Base-by-base conservation (phyloP, 2,329 filamentous ascomycete genomes). In the Pseudovirgaria hyperparasitica region DNA sequence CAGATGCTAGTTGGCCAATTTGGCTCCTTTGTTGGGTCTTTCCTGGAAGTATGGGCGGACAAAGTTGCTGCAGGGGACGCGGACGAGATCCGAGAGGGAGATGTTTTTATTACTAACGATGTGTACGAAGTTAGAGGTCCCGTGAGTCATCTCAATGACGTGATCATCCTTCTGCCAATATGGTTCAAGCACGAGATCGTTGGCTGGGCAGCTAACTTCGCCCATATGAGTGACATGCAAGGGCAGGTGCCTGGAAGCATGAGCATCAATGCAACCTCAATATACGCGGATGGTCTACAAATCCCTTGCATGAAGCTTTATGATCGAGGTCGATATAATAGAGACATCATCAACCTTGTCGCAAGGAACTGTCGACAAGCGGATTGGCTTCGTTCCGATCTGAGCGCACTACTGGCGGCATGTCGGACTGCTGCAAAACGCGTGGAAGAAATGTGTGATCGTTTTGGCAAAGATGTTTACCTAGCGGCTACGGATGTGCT, bases 1-100 rank as follows among this genome's bases (percentile, higher is more conserved):
- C 54, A 65, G 33, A 67, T 67, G 61, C 50, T 67, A 0, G 62
- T 62, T 5, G 62, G 62, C 0, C 62, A 67, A 25, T 65, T 66
- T 19, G 62, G 61, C 3, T 62, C 58, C 33, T 65, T 65, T 34
- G 64, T 65, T 32, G 51, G 51, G 1, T 51, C 60, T 22, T 65
- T 67, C 28, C 38, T 66, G n/a, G 38, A 52, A 2, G 44, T 50
- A 2, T 65, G 60, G 60, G 49, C 52, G n/a, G 60, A 57, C 2
- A 54, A 56, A 0, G 52, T 67, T 23, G 56, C 65, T 25, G 60
- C 64, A 28, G 5, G 5, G 22, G 11, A 23, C 16, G 5, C 5
- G 14, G 13, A 15, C 9, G 16, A 13, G 11, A 9, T n/a, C n/a
- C n/a, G n/a, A n/a, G n/a, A n/a, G n/a, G 62, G 60, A 1, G 62